Evolutionary conservation across 306 rosid genomes (phyloP), one percentile per base, ranked within the genome.

Genomic region (Glycine soja): DNA sequence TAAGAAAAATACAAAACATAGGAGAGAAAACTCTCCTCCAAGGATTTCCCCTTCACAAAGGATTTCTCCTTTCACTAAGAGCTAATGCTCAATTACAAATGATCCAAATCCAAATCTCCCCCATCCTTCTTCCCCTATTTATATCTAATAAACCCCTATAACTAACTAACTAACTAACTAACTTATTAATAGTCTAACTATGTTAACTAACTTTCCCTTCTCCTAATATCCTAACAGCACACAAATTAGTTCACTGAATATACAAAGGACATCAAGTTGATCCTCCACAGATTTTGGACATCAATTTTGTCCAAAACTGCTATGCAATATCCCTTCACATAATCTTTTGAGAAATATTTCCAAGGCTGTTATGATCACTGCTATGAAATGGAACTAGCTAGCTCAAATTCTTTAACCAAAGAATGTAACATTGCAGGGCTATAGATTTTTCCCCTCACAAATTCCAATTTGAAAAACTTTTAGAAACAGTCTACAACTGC

Each of bases 261-360:
- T 12, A 11, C 19, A 3, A 40, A 18, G 8, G 16, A 70, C 75
- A 24, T 70, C 24, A 24, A 24, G 59, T 30, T 47, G 59, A 8
- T 48, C 19, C 59, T 47, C 43, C 12, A 48, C 18, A 70, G 19
- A 46, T 45, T 70, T 47, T 47, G 18, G 62, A 71, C 47, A 51
- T 51, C 64, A 36, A 34, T 38, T 72, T 72, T 14, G 63, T 52
- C 19, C 34, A 52, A 72, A 52, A 51, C 76, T 51, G 14, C 48
- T 30, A 51, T 32, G 48, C 32, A 72, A 32, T 51, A 32, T 68
- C 24, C 61, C 16, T 42, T 30, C 43, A 62, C 68, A 66, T n/a
- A 66, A 66, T 42, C 3, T 19, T 40, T 10, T 15, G 13, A 43
- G n/a, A 36, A 67, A 43, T 68, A 18, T 43, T 68, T 46, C 16